Conservation (phyloP, 495 filamentous ascomycete genomes). For the Penicillium chermesinum region DNA sequence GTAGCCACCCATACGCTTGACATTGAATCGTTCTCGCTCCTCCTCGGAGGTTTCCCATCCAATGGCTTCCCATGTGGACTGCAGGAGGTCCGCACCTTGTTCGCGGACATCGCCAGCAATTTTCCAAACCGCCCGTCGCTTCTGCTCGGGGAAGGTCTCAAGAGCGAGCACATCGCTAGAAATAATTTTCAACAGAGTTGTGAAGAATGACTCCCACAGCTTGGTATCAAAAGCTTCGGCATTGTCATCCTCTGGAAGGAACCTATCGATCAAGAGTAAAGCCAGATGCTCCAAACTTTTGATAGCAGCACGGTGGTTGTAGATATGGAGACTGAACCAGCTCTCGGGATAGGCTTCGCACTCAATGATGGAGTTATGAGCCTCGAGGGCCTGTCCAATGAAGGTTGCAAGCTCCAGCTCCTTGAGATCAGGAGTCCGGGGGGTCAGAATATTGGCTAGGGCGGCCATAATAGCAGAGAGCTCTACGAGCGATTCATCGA, state of each 20-base stretch:
- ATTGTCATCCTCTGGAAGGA: slow-evolving; percentile 83
- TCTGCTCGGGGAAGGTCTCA: slow-evolving; percentile 96
- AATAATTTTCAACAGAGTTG: slow-evolving; percentile 80
- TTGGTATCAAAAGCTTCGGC: slow-evolving; percentile 90
- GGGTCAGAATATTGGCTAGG: slow-evolving; percentile 60
- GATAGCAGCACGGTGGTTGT: slow-evolving; percentile 89
- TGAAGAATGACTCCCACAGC: slow-evolving; percentile 91
- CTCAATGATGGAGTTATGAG: slow-evolving; percentile 81
- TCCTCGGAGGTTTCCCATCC: slow-evolving; percentile 90
- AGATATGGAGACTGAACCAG: slow-evolving; percentile 93
- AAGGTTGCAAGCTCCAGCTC: slow-evolving; percentile 71
- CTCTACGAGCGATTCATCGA: slow-evolving; percentile 89
- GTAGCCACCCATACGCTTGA: slow-evolving; percentile 86
- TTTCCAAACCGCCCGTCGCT: slow-evolving; percentile 94
- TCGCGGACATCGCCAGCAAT: slow-evolving; percentile 96
- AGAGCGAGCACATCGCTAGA: slow-evolving; percentile 82
- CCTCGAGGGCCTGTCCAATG: slow-evolving; percentile 63
- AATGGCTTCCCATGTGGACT: slow-evolving; percentile 88
- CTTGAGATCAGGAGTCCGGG: slow-evolving; percentile 52
- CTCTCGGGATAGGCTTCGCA: slow-evolving; percentile 83
- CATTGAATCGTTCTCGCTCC: slow-evolving; percentile 64
- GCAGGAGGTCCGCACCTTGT: slow-evolving; percentile 78
- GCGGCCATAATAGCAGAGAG: slow-evolving; percentile 82
- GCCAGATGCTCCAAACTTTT: slow-evolving; percentile 81
- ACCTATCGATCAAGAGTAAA: slow-evolving; percentile 67